Percentiles rank a stretch among this genome's conserved stretches.
phyloP scores from a whole-genome alignment of 148 eudicot genomes.

The Amaranthus cruentus region DNA sequence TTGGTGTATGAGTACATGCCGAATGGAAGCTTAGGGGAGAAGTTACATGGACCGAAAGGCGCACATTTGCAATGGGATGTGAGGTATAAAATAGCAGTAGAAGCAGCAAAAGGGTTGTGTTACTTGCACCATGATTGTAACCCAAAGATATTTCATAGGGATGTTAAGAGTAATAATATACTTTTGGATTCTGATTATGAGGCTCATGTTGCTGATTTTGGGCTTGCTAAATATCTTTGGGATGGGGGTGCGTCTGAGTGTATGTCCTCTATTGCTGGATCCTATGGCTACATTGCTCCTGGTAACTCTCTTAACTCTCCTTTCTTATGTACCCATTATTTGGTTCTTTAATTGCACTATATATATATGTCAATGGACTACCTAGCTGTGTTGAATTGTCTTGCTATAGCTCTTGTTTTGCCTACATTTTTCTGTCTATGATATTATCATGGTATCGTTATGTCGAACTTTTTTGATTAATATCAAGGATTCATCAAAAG shows the following conservation, averaged over 20 bases:
- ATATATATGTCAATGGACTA: no score
- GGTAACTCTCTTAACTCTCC: slow-evolving; percentile 32
- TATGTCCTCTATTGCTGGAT: slow-evolving; percentile 90
- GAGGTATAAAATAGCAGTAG: slow-evolving; percentile 77
- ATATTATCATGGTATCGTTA: no score
- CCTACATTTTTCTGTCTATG: not conserved
- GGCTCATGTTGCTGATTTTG: slow-evolving; percentile 98
- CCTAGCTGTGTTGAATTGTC: not conserved
- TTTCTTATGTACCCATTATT: no score
- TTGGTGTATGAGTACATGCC: slow-evolving; percentile 88
- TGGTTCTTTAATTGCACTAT: not conserved
- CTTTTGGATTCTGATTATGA: slow-evolving; percentile 70
- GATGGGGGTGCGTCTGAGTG: slow-evolving; percentile 63
- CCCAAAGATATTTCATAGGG: slow-evolving; percentile 75
- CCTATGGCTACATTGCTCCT: slow-evolving; percentile 94
- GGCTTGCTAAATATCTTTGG: slow-evolving; percentile 74
- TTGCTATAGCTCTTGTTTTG: not conserved
- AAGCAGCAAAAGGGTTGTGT: slow-evolving; percentile 85
- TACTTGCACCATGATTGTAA: slow-evolving; percentile 89
- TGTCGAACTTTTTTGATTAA: no score
- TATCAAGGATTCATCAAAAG: no score
- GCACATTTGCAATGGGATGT: slow-evolving; percentile 73
- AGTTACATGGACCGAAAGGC: slow-evolving; percentile 74
- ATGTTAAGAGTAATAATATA: slow-evolving; percentile 86
- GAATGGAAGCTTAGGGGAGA: slow-evolving; percentile 92